Evolutionary conservation across 2,329 filamentous ascomycete species (phyloP).

Genomic region (Penicillium frequentans): DNA sequence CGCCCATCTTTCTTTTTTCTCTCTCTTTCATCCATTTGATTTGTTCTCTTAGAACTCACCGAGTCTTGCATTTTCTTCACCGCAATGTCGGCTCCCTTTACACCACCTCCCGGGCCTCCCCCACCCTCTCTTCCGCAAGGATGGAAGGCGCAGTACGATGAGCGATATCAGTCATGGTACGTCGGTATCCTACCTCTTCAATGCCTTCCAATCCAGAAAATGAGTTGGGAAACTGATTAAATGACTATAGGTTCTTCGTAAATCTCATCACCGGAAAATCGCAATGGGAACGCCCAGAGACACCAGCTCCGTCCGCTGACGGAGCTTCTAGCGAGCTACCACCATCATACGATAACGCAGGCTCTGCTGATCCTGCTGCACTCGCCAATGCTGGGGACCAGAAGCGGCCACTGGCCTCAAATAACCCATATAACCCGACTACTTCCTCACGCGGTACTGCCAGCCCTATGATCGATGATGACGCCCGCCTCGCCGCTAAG

Average conservation of each 20-base stretch:
- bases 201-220: background rate
- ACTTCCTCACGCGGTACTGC: constrained; percentile 2
- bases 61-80: background rate
- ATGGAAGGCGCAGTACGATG: constrained; percentile 84
- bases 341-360: constrained; percentile 62
- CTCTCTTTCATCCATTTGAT: background rate
- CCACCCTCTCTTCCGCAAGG: constrained; percentile 69
- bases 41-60: background rate
- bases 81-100: constrained; percentile 35
- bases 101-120: constrained; percentile 52
- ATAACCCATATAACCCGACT: constrained; percentile 67
- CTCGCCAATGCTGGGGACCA: constrained; percentile 34
- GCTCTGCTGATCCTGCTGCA: constrained; percentile 45
- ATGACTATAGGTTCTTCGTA: constrained; percentile 73
- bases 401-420: constrained; percentile 57
- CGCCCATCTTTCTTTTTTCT: background rate
- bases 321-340: constrained; percentile 43
- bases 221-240: background rate
- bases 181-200: background rate
- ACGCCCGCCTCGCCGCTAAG: constrained; percentile 71
- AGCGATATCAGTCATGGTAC: constrained; percentile 83
- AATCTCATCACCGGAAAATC: constrained; percentile 85
- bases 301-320: constrained; percentile 33
- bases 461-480: constrained; percentile 54
- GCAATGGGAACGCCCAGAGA: constrained; percentile 83